These are phyloP conservation scores for Leccinum olivaceopallidum DNA, from an alignment of 768 basidiomycete species.

Conservation along the genomic window DNA sequence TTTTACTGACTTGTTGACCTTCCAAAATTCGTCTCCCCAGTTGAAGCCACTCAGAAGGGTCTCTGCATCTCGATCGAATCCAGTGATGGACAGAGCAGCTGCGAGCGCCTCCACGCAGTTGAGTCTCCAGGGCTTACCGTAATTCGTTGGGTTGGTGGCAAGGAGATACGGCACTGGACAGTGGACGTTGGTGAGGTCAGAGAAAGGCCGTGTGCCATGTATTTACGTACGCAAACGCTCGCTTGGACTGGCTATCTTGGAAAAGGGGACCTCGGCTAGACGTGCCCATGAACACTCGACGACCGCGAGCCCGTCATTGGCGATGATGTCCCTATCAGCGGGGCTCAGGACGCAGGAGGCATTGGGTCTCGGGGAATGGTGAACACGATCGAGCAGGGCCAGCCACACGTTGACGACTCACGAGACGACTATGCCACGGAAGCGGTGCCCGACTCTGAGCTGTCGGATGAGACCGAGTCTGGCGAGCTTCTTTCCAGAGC, in stretches of 20 bases:
- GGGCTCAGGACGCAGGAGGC: conserved; percentile 78
- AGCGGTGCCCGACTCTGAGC: conserved; percentile 80
- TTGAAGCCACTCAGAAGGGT: conserved; percentile 78
- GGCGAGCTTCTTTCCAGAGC: conserved; percentile 88
- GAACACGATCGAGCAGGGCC: background rate
- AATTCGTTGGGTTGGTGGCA: conserved; percentile 96
- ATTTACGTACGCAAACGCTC: conserved; percentile 77
- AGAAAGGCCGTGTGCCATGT: background rate
- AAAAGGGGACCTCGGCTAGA: conserved; percentile 91
- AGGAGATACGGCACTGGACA: conserved; percentile 87
- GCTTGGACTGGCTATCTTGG: conserved; percentile 90
- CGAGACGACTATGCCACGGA: conserved; percentile 94
- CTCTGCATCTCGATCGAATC: conserved; percentile 81
- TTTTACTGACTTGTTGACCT: conserved; percentile 68
- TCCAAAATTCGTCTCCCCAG: conserved; percentile 88
- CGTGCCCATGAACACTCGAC: conserved; percentile 99
- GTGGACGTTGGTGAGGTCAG: background rate
- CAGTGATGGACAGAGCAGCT: conserved; percentile 92
- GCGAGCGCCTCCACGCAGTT: conserved; percentile 96
- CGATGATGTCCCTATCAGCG: conserved; percentile 78
- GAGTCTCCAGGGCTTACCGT: conserved; percentile 94
- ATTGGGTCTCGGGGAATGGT: conserved; percentile 63
- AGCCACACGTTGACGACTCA: conserved; percentile 43
- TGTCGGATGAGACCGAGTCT: conserved; percentile 83
- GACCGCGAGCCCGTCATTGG: conserved; percentile 82